Evolutionary conservation across 106 monocot genomes (phyloP), one percentile per base, ranked within the genome.

Genomic region (Phalaenopsis equestris): DNA sequence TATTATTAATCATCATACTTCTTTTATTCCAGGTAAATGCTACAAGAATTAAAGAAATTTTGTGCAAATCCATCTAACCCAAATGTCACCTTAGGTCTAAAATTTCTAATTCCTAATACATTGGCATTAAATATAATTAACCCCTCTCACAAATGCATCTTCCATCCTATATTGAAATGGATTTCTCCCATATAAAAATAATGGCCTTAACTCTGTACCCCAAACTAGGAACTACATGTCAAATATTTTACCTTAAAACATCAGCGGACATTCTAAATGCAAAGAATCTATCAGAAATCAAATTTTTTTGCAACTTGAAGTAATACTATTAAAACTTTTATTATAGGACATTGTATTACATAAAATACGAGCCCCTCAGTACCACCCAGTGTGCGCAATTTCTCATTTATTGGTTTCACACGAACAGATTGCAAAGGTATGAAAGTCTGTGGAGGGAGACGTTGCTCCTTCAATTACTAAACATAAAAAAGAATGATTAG

Each of bases 401-500:
- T 95, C 81, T 99, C 99, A 77, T 75, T 83, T 70, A 99, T 84
- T 81, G 90, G 91, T 79, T 99, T 99, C 80, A 95, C 93, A 80
- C 99, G 99, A 79, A 99, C 79, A 48, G 93, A 91, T 81, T 95
- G 94, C 42, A 99, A 70, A 41, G 99, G 99, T 73, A 99, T 99
- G 81, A 99, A 99, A 56, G 99, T 95, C 86, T 87, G 85, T 64
- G 99, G 95, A 83, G 99, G 99, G 76, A 91, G 86, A 17, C 87
- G 91, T 48, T 99, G 92, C 67, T 99, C 99, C 88, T 95, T 99
- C 88, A 99, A 89, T 81, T 99, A 99, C 95, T 99, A 83, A 67
- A 84, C 30, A 52, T 82, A 79, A 57, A 2, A 75, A 49, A 49
- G 18, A 14, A 17, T 36, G n/a, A 21, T 70, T 70, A 70, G 70